Evolutionary conservation across 495 filamentous ascomycete genomes (phyloP).

Genomic region (Aspergillus kassunensis): DNA sequence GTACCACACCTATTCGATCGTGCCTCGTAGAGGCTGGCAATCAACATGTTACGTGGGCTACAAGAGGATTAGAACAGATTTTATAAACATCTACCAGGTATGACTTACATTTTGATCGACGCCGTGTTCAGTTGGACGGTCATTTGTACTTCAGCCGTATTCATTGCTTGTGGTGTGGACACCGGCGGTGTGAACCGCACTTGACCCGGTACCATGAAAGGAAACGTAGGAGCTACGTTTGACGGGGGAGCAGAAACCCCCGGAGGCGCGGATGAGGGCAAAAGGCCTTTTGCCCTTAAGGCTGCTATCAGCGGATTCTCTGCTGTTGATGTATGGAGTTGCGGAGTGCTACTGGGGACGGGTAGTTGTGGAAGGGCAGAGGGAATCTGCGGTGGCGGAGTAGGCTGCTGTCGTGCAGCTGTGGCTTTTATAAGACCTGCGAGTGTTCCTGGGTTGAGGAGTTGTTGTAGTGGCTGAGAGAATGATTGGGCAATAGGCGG

Average conservation of each 20-base stretch:
- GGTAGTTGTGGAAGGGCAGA: slow-evolving; percentile 25
- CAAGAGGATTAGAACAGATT: slow-evolving; percentile 23
- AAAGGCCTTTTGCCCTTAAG: slow-evolving; percentile 43
- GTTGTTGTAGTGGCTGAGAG: slow-evolving; percentile 39
- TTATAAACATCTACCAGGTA: neutral
- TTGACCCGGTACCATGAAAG: slow-evolving; percentile 42
- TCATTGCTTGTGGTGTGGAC: slow-evolving; percentile 23
- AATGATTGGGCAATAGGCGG: slow-evolving; percentile 28
- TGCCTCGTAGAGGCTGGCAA: slow-evolving; percentile 69
- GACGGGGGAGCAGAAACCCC: slow-evolving; percentile 20
- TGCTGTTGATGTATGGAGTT: slow-evolving; percentile 20
- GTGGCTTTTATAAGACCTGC: slow-evolving; percentile 49
- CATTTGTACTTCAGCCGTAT: slow-evolving; percentile 37
- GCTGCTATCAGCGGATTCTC: slow-evolving; percentile 47
- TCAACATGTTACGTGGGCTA: slow-evolving; percentile 71
- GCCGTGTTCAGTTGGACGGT: slow-evolving; percentile 66
- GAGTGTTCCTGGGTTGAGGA: slow-evolving; percentile 46
- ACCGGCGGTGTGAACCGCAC: slow-evolving; percentile 34
- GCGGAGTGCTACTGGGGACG: slow-evolving; percentile 24
- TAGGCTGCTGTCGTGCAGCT: slow-evolving; percentile 40
- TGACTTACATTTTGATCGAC: slow-evolving; percentile 73
- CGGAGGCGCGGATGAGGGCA: slow-evolving; percentile 39
- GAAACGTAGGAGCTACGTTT: slow-evolving; percentile 27
- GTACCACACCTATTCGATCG: slow-evolving; percentile 82
- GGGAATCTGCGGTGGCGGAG: slow-evolving; percentile 33